Evolutionary conservation across 1,139 yeast genomes (phyloP).

Genomic region (Hyphopichia wangnamkhiaoensis): DNA sequence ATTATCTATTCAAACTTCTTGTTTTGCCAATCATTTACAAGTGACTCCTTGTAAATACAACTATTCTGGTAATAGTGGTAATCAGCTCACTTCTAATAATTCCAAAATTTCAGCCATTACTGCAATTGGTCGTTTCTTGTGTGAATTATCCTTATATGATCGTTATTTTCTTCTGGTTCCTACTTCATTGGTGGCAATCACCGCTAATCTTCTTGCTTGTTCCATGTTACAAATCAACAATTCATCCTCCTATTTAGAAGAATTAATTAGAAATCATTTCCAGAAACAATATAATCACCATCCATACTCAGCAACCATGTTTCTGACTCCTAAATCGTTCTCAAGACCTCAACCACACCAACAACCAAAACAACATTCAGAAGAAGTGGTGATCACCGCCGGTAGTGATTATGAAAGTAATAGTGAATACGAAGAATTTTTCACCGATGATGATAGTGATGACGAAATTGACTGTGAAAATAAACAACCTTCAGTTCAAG

Average conservation of each 20-base stretch:
- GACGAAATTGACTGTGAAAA: constrained; percentile 33
- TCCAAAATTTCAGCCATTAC: constrained; percentile 50
- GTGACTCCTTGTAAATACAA: constrained; percentile 38
- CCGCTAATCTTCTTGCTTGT: constrained; percentile 74
- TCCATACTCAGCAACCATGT: constrained; percentile 1
- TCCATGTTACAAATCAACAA: constrained; percentile 55
- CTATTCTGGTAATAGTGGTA: constrained; percentile 14
- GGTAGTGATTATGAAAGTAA: constrained; percentile 10
- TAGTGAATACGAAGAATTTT: constrained; percentile 11
- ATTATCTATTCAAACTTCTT: constrained; percentile 44
- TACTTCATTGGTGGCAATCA: constrained; percentile 63
- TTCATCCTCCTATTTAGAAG: constrained; percentile 32
- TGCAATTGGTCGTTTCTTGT: constrained; percentile 64
- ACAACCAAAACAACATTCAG: neutral
- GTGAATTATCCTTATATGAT: constrained; percentile 77
- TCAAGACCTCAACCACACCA: neutral
- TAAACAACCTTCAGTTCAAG: constrained; percentile 41
- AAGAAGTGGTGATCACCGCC: neutral
- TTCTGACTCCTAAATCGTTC: constrained; percentile 1
- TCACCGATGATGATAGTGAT: constrained; percentile 9
- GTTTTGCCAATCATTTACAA: constrained; percentile 11
- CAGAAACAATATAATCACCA: constrained; percentile 1
- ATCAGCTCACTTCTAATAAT: neutral
- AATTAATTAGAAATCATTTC: constrained; percentile 19
- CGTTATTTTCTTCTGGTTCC: constrained; percentile 63